A percentile compares a stretch with the other conserved stretches of the same genome.
Conservation (phyloP, 179 eudicot genomes). For the Silene noctiflora region DNA sequence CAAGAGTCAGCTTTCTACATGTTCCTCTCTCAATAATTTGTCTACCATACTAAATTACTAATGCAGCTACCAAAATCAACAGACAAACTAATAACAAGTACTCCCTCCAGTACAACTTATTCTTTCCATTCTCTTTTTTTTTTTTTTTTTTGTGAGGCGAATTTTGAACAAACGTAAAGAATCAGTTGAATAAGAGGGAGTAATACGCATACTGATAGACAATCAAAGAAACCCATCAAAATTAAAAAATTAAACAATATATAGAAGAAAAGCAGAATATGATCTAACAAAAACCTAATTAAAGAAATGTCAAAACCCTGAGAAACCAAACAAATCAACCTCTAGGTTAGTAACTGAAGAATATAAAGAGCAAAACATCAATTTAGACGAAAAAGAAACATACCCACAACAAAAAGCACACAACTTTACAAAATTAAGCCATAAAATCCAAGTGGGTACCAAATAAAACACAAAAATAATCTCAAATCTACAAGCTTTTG, state of each 20-base stretch:
- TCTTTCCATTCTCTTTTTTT: no score
- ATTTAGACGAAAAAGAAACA: constrained; percentile 10
- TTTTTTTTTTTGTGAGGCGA: background rate
- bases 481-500: constrained; percentile 13
- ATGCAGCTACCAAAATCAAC: background rate
- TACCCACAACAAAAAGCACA: constrained; percentile 16
- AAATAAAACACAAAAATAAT: constrained; percentile 1
- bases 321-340: background rate
- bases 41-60: background rate
- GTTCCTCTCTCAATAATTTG: background rate
- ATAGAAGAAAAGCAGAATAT: background rate
- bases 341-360: background rate
- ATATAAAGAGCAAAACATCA: background rate
- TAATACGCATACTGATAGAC: constrained; percentile 10
- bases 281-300: background rate
- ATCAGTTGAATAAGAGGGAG: background rate
- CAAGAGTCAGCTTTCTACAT: background rate
- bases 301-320: background rate
- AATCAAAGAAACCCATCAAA: background rate
- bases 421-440: constrained; percentile 15
- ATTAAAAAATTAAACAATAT: background rate
- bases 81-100: background rate
- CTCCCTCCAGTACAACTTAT: background rate
- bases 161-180: no score
- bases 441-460: constrained; percentile 1